Evolutionary conservation across 2,329 filamentous ascomycete species (phyloP).

Genomic region (Chaetothyriales sp.): DNA sequence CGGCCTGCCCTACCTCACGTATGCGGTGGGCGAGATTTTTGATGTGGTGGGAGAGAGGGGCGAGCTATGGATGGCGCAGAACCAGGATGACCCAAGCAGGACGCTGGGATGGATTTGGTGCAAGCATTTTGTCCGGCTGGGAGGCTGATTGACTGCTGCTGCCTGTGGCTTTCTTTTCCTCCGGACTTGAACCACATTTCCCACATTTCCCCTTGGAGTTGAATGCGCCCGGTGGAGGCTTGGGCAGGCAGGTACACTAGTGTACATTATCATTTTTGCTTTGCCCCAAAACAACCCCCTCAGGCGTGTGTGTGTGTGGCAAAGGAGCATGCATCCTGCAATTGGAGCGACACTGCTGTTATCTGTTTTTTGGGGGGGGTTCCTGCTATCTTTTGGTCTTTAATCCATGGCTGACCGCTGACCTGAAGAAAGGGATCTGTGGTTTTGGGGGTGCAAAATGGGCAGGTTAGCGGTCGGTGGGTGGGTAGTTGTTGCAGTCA

Average conservation of each 20-base stretch:
- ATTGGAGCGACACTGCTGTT: not conserved
- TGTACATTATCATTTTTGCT: not conserved
- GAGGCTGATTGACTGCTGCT: constrained; percentile 12
- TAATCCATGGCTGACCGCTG: not conserved
- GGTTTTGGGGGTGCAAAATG: not conserved
- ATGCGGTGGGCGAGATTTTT: constrained; percentile 87
- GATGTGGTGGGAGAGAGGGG: constrained; percentile 93
- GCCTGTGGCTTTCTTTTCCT: no score
- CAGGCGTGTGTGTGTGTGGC: not conserved
- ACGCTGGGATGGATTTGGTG: constrained; percentile 97
- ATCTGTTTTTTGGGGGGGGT: not conserved
- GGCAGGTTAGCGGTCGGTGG: not conserved
- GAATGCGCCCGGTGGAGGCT: not conserved
- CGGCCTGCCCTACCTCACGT: constrained; percentile 90
- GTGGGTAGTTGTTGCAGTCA: not conserved
- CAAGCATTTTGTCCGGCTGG: constrained; percentile 71
- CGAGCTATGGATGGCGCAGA: constrained; percentile 92
- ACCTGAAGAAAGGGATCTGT: not conserved
- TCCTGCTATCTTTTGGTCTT: no score
- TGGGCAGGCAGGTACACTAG: no score
- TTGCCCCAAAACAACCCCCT: not conserved
- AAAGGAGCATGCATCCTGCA: not conserved
- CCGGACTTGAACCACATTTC: no score
- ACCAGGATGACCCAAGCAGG: constrained; percentile 74
- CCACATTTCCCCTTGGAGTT: not conserved